Conservation (phyloP, 2,329 filamentous ascomycete genomes). For the Scedosporium minutisporum region DNA sequence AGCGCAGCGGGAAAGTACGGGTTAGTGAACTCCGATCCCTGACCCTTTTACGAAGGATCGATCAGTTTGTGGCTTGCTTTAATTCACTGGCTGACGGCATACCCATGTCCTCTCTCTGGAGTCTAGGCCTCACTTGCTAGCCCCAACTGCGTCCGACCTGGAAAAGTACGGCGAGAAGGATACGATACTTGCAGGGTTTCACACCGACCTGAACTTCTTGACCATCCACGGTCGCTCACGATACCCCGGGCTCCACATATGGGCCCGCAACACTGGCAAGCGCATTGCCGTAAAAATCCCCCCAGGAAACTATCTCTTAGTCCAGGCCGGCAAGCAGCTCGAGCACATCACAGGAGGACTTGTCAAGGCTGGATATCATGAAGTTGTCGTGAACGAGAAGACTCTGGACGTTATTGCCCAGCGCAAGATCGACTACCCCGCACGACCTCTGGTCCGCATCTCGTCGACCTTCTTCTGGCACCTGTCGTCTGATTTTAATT, state of each 20-base stretch:
- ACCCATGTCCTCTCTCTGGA: background rate
- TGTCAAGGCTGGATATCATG: slow-evolving; percentile 52
- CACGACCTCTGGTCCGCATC: slow-evolving; percentile 45
- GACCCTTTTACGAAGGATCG: slow-evolving; percentile 3
- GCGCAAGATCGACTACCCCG: slow-evolving; percentile 30
- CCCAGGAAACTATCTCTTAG: slow-evolving; percentile 45
- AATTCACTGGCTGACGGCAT: background rate
- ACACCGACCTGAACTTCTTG: slow-evolving; percentile 56
- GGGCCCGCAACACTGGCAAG: slow-evolving; percentile 52
- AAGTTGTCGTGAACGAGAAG: slow-evolving; percentile 47
- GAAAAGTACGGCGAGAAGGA: slow-evolving; percentile 39
- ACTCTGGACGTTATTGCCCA: slow-evolving; percentile 37
- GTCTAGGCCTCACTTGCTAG: slow-evolving; percentile 49
- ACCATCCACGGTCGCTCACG: slow-evolving; percentile 55
- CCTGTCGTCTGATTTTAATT: slow-evolving; percentile 45
- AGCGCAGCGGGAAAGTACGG: slow-evolving; percentile 46
- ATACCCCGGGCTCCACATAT: slow-evolving; percentile 52
- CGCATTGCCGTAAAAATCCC: slow-evolving; percentile 51
- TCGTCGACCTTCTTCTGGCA: slow-evolving; percentile 55
- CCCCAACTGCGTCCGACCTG: slow-evolving; percentile 51
- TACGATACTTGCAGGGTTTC: slow-evolving; percentile 54
- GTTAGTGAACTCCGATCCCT: slow-evolving; percentile 21
- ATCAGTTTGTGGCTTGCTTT: background rate
- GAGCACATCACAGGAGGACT: slow-evolving; percentile 52
- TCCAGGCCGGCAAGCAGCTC: slow-evolving; percentile 54